Conservation (phyloP, 805 yeast species). For the Ogataea methylovora region DNA sequence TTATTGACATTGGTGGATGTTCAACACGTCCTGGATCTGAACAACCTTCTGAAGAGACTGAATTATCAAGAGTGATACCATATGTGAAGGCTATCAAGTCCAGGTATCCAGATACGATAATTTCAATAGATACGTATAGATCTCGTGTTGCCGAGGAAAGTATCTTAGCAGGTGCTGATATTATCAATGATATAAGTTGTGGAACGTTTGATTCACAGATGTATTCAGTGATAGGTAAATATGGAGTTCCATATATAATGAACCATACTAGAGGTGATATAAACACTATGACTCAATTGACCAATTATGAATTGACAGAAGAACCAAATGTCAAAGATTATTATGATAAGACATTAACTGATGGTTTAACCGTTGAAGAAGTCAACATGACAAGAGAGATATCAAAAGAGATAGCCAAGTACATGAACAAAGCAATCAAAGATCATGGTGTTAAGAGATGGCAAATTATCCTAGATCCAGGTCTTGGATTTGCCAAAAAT, state of each 20-base stretch:
- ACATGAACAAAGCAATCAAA: slow-evolving; percentile 35
- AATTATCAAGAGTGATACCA: slow-evolving; percentile 63
- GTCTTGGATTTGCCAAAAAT: slow-evolving; percentile 91
- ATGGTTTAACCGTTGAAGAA: background rate
- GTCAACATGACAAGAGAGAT: slow-evolving; percentile 61
- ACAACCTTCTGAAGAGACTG: slow-evolving; percentile 58
- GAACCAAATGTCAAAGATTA: slow-evolving; percentile 11
- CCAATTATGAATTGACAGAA: slow-evolving; percentile 38
- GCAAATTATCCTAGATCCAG: slow-evolving; percentile 93
- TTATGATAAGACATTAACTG: background rate
- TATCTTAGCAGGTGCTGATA: slow-evolving; percentile 74
- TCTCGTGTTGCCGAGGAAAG: slow-evolving; percentile 65
- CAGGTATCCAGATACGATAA: slow-evolving; percentile 30
- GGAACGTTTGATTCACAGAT: slow-evolving; percentile 66
- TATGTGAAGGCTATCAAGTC: slow-evolving; percentile 53
- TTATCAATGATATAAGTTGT: slow-evolving; percentile 84
- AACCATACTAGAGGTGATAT: slow-evolving; percentile 86
- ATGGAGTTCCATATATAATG: slow-evolving; percentile 69
- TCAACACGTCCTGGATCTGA: slow-evolving; percentile 83
- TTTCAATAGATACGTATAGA: slow-evolving; percentile 88
- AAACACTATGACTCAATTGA: slow-evolving; percentile 56
- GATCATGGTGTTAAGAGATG: slow-evolving; percentile 68
- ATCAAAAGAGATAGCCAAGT: slow-evolving; percentile 33
- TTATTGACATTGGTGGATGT: slow-evolving; percentile 90
- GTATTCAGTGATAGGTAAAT: slow-evolving; percentile 59